Percentiles rank a stretch among this genome's conserved stretches.
phyloP scores from a whole-genome alignment of 164 flowering plant genomes.

The Umbilicus rupestris region DNA sequence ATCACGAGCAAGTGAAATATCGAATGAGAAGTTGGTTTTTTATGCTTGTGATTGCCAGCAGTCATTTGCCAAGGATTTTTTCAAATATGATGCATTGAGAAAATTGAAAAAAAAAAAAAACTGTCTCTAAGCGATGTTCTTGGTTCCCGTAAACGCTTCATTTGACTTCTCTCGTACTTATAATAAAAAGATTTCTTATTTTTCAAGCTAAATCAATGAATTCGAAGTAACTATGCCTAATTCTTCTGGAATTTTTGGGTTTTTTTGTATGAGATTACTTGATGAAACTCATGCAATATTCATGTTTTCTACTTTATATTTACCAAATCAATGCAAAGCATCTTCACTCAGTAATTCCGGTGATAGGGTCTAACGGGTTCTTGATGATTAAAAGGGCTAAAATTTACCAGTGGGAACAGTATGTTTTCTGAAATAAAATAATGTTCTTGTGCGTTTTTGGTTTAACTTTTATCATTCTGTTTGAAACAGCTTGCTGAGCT shows the following conservation, averaged over 20 bases:
- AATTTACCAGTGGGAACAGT: too few relatives aligned
- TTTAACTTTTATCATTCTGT: background rate
- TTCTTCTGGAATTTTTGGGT: background rate
- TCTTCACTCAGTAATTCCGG: background rate
- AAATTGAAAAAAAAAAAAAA: too few relatives aligned
- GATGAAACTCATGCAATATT: background rate
- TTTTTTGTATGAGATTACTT: background rate
- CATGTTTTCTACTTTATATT: background rate
- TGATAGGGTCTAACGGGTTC: background rate
- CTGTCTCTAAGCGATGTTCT: too few relatives aligned
- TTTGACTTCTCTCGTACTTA: too few relatives aligned
- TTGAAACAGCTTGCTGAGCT: conserved; percentile 69
- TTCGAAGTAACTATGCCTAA: background rate
- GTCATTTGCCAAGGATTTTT: background rate
- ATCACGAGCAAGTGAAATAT: background rate
- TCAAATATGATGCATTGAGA: background rate
- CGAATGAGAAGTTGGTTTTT: background rate
- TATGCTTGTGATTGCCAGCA: too few relatives aligned
- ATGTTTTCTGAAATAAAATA: background rate
- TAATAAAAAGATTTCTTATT: too few relatives aligned
- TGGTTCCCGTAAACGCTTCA: too few relatives aligned
- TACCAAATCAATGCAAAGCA: background rate
- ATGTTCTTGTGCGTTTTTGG: background rate
- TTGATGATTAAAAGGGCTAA: too few relatives aligned
- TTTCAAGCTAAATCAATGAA: too few relatives aligned